Percentiles rank a stretch among this genome's conserved stretches.
Evolutionary conservation across 345 rosid genomes (phyloP).

Genomic region (Citrus sp.): DNA sequence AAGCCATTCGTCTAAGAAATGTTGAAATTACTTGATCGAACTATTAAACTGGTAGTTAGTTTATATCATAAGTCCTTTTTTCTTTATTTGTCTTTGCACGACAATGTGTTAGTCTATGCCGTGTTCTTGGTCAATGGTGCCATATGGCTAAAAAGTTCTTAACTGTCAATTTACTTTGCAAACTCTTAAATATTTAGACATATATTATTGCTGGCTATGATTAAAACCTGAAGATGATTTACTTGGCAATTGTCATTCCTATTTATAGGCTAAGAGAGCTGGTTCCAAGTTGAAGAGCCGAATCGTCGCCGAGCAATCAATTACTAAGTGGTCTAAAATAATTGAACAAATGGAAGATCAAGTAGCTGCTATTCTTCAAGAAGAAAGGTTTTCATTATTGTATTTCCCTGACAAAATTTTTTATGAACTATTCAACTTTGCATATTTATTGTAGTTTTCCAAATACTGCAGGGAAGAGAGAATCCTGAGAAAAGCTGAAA

Average conservation of each 20-base stretch:
- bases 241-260: conserved; percentile 4
- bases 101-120: background rate
- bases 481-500: conserved; percentile 90
- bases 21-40: background rate
- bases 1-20: background rate
- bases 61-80: background rate
- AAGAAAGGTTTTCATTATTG: conserved; percentile 66
- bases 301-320: conserved; percentile 80
- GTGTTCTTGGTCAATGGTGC: conserved; percentile 2
- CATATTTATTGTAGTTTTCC: conserved; percentile 17
- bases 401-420: background rate
- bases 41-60: background rate
- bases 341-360: conserved; percentile 89
- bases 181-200: background rate
- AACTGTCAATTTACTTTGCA: background rate
- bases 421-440: conserved; percentile 7
- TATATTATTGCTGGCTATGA: background rate
- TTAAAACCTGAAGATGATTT: background rate
- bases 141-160: background rate
- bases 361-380: conserved; percentile 63
- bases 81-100: background rate
- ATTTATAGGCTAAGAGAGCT: conserved; percentile 69
- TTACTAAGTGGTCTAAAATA: conserved; percentile 75
- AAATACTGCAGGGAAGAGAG: conserved; percentile 71
- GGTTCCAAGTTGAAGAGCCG: conserved; percentile 92